phyloP scores from a whole-genome alignment of 2,329 filamentous ascomycete species.

The Exophiala alcalophila region DNA sequence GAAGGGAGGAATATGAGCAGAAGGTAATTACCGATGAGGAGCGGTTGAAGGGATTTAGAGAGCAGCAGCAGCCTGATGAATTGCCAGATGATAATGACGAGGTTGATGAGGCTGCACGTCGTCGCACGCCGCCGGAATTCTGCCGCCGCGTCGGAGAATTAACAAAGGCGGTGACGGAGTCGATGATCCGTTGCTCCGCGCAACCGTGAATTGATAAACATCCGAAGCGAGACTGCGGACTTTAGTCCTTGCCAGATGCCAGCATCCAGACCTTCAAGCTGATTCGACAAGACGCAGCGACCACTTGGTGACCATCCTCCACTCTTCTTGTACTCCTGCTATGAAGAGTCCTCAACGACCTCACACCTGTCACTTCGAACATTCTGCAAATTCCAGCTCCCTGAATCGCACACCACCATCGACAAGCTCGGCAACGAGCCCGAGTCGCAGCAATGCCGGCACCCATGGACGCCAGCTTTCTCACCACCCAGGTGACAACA shows the following conservation, averaged over 20 bases:
- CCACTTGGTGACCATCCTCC: constrained; percentile 22
- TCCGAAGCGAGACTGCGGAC: not conserved
- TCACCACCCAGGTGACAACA: constrained; percentile 90
- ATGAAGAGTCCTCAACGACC: too few species aligned
- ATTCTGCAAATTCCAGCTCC: too few species aligned
- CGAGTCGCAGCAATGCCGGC: constrained; percentile 23
- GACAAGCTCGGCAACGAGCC: constrained; percentile 21
- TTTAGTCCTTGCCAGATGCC: constrained; percentile 6
- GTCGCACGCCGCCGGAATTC: too few species aligned
- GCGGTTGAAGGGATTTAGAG: too few species aligned
- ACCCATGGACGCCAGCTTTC: constrained; percentile 82
- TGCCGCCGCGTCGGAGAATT: constrained; percentile 7
- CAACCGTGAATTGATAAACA: constrained; percentile 9
- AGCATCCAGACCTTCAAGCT: constrained; percentile 11
- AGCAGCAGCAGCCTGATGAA: too few species aligned
- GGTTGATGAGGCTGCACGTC: too few species aligned
- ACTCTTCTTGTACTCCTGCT: constrained; percentile 14
- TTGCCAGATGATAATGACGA: too few species aligned
- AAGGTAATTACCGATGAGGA: too few species aligned
- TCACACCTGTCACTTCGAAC: constrained; percentile 11
- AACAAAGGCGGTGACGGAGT: constrained; percentile 10
- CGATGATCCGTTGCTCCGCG: constrained; percentile 13
- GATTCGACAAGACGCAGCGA: constrained; percentile 24
- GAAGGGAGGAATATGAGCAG: too few species aligned
- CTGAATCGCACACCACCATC: constrained; percentile 5